These are phyloP conservation scores for Eucalyptus dawsonii DNA, from an alignment of 345 rosid species.

Conservation along the genomic window DNA sequence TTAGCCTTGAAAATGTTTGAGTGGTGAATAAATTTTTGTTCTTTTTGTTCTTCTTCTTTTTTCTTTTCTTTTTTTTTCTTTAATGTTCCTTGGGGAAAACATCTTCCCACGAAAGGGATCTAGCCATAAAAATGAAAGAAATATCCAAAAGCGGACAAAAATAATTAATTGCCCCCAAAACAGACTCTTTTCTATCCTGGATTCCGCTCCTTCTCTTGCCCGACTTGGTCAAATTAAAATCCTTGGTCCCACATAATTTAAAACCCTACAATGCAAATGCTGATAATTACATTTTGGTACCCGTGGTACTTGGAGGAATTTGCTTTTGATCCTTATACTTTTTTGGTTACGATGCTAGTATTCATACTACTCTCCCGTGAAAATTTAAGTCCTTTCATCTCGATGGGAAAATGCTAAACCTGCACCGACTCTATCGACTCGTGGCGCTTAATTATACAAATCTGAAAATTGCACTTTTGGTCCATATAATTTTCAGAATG, in stretches of 20 bases:
- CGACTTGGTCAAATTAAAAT: background rate
- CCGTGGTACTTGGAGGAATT: background rate
- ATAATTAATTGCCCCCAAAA: background rate
- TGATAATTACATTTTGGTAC: background rate
- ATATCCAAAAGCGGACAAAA: background rate
- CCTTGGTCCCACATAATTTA: background rate
- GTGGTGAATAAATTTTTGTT: background rate
- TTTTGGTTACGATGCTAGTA: background rate
- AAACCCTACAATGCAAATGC: background rate
- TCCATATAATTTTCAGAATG: background rate
- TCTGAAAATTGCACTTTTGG: background rate
- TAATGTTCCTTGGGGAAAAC: background rate
- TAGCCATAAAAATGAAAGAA: background rate
- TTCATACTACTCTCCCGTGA: background rate
- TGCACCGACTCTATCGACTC: background rate
- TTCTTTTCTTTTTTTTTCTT: accelerated
- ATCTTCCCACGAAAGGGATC: background rate
- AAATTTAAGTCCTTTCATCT: background rate
- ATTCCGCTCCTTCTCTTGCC: background rate
- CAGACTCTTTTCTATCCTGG: background rate
- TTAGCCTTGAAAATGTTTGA: background rate
- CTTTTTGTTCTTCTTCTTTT: background rate
- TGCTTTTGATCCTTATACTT: background rate
- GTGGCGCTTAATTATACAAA: background rate
- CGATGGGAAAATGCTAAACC: background rate